Conservation (phyloP, 352 stramenopile genomes). For the Ophiocytium majus region DNA sequence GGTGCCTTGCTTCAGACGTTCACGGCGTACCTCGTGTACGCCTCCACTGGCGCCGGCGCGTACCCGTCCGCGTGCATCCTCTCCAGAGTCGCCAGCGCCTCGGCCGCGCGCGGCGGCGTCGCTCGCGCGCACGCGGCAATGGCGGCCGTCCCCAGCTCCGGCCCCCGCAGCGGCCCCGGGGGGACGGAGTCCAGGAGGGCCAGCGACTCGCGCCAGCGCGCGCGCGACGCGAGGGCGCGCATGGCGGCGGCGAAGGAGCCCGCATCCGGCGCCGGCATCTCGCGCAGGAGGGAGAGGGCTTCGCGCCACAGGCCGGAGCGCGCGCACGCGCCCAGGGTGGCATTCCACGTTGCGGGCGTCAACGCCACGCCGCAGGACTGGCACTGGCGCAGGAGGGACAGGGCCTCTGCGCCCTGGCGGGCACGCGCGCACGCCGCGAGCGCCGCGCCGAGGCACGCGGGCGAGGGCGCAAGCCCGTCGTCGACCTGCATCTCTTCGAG, state of each 20-base stretch:
- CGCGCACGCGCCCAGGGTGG: slow-evolving; percentile 30
- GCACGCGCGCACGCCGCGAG: neutral
- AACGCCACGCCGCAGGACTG: slow-evolving; percentile 21
- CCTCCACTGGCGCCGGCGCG: neutral
- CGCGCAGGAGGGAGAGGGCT: slow-evolving; percentile 32
- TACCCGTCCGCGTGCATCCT: slow-evolving; percentile 32
- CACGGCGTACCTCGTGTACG: too few relatives aligned
- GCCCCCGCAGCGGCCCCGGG: neutral
- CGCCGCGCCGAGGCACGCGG: neutral
- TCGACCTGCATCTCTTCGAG: slow-evolving; percentile 33
- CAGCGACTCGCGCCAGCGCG: slow-evolving; percentile 12
- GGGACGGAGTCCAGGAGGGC: neutral
- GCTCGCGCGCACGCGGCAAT: neutral
- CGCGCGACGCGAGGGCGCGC: slow-evolving; percentile 9
- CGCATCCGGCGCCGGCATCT: slow-evolving; percentile 27
- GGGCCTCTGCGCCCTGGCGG: slow-evolving; percentile 1
- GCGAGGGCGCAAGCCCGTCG: neutral
- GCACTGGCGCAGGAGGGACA: slow-evolving; percentile 30
- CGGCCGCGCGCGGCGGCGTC: neutral
- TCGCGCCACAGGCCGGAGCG: slow-evolving; percentile 32
- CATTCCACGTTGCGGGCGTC: slow-evolving; percentile 23
- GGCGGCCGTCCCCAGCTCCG: neutral
- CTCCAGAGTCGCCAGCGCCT: slow-evolving; percentile 34
- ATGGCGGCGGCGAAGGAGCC: slow-evolving; percentile 22
- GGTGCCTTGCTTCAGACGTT: too few relatives aligned